phyloP scores from a whole-genome alignment of 169 alveolate species.

The Cryptosporidium viatorum region DNA sequence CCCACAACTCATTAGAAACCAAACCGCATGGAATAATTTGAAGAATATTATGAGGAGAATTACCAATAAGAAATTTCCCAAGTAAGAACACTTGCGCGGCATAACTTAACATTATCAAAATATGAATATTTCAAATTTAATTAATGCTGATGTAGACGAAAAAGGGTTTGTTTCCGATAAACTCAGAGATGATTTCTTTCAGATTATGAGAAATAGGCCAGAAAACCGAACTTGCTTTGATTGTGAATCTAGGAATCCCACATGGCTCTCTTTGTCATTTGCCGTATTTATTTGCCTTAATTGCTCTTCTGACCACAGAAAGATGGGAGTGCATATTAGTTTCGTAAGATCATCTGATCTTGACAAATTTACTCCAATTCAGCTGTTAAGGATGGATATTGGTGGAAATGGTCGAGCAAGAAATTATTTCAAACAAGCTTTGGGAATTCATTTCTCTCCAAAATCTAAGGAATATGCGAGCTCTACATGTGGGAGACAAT shows the following conservation, averaged over 20 bases:
- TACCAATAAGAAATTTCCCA: conserved; percentile 20
- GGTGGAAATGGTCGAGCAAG: conserved; percentile 77
- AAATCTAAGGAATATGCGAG: conserved; percentile 51
- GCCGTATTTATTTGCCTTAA: conserved; percentile 95
- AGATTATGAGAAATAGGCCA: conserved; percentile 78
- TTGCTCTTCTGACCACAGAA: conserved; percentile 96
- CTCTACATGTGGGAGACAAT: conserved; percentile 16
- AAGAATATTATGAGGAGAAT: conserved; percentile 57
- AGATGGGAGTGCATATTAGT: conserved; percentile 95
- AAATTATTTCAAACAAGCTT: conserved; percentile 32
- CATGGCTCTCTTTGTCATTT: conserved; percentile 95
- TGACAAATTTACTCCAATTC: conserved; percentile 91
- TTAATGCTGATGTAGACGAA: conserved; percentile 80
- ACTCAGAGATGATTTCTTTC: conserved; percentile 83
- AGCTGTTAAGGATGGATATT: conserved; percentile 82
- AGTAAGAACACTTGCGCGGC: conserved; percentile 24
- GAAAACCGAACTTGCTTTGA: conserved; percentile 92
- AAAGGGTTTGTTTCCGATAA: conserved; percentile 85
- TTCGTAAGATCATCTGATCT: conserved; percentile 93
- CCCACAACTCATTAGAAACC: conserved; percentile 69
- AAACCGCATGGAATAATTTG: conserved; percentile 64
- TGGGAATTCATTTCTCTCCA: conserved; percentile 35
- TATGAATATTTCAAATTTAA: conserved; percentile 58
- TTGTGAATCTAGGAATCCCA: conserved; percentile 95
- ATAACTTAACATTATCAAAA: not conserved